Base-by-base conservation (phyloP, 257 asterid genomes). In the Forsythia viridissima region DNA sequence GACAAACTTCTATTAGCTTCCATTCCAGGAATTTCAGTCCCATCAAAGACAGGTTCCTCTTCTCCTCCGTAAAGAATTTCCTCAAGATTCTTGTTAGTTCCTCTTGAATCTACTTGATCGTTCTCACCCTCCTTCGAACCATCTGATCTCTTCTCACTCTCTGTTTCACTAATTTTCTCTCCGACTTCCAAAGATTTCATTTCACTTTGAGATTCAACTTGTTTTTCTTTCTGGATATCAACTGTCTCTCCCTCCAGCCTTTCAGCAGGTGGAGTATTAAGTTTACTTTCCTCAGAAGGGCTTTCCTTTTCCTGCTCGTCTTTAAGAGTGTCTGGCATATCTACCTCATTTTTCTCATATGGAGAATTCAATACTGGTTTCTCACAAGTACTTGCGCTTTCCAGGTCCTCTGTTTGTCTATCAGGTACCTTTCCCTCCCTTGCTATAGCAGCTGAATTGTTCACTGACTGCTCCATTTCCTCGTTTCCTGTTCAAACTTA, bases 41-140 rank as follows among this genome's bases (percentile, higher is more conserved):
- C 98, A 87, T 92, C 94, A 77, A 90, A 90, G 55, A 91, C 85
- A 5, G 97, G 96, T 79, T 91, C 95, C 30, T 76, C 85, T 77
- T 86, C 92, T 77, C 87, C 94, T 84, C 85, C 89, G 16, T 71
- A 9, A 71, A 74, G 81, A 76, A 44, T 82, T 80, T 84, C 89
- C 15, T 74, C 87, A 20, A 75, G 73, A 70, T 67, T 85, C 80
- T 77, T 87, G 39, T 76, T 63, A 61, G 82, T 73, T 73, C 42
- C 76, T 15, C 63, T 72, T 52, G 86, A 59, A 71, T 77, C 77
- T 70, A 41, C 80, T 59, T 55, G 59, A 59, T 24, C 43, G n/a
- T 2, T 43, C 69, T 40, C 73, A 40, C 11, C 74, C 70, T 79
- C 82, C 65, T 41, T 70, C 76, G 74, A 78, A 40, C 69, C 78